Base-by-base conservation (phyloP, 306 rosid genomes). In the Acacia melanoxylon region DNA sequence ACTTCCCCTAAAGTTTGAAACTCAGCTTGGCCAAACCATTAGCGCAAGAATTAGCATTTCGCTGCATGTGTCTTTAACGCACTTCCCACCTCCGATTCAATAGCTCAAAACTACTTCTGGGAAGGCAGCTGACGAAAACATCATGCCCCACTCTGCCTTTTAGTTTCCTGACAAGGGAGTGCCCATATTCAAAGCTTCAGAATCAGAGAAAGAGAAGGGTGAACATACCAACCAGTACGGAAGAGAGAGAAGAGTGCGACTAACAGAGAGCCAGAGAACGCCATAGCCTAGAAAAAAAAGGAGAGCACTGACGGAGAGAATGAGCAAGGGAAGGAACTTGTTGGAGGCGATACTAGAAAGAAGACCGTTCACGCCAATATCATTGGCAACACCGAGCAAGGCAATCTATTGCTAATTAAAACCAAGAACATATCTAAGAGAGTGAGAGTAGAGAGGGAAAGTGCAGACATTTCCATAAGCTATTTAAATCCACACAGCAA, bases 291-390 rank as follows among this genome's bases (percentile, higher is more conserved):
- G 16, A 74, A 90, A 90, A 81, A 92, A 91, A n/a, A 89, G 84
- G 3, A 90, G 35, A 61, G 86, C 83, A 4, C 98, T 97, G 33
- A 91, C 40, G 78, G 80, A 49, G 29, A 93, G 91, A 58, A 93
- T 80, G 8, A 91, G 48, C 98, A 91, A 93, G 46, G 98, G 94
- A 1, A 95, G 92, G 75, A 91, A 75, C 86, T 83, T 91, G 88
- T 93, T 90, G 85, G 79, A 91, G 14, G 89, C 97, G 49, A 93
- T 48, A 6, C 98, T 97, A 0, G 97, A 94, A 51, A 93, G 85
- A 2, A 93, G 80, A 20, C 97, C 98, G 83, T 90, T 93, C 76
- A 91, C 98, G 4, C 94, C 98, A 45, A 93, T 83, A 75, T 93
- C 98, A 45, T 86, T 93, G 63, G 94, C 97, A 0, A 93, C 98